phyloP scores from a whole-genome alignment of 169 alveolate species.

The Eimeria acervulina region DNA sequence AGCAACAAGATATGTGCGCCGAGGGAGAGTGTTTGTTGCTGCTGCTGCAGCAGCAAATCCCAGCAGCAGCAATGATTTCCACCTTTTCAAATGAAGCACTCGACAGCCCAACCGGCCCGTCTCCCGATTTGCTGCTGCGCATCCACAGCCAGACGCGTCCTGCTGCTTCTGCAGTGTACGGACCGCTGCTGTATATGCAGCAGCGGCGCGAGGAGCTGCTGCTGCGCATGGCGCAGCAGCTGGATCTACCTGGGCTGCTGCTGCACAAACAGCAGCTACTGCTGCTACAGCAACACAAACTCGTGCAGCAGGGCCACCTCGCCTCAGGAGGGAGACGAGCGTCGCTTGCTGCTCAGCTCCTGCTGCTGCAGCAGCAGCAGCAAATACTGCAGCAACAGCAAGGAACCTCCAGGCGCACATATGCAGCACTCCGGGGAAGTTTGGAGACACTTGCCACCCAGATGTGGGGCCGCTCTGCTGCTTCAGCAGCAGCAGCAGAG shows the following conservation, averaged over 20 bases:
- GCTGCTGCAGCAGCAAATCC: conserved; percentile 62
- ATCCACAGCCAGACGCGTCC: neutral
- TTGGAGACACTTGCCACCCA: conserved; percentile 15
- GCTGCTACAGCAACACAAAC: conserved; percentile 51
- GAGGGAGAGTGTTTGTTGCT: conserved; percentile 59
- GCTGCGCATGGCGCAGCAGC: conserved; percentile 61
- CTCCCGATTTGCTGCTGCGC: conserved; percentile 65
- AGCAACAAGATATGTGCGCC: conserved; percentile 7
- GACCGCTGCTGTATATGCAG: conserved; percentile 56
- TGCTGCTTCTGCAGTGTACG: conserved; percentile 61
- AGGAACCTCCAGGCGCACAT: conserved; percentile 6
- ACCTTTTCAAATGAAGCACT: conserved; percentile 21
- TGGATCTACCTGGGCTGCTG: conserved; percentile 30
- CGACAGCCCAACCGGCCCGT: conserved; percentile 31
- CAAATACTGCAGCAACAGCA: conserved; percentile 46
- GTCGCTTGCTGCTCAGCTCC: neutral
- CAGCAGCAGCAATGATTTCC: conserved; percentile 42
- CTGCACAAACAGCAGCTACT: conserved; percentile 63
- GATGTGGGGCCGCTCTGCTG: conserved; percentile 45
- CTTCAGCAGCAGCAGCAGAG: conserved; percentile 20
- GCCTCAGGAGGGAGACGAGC: neutral
- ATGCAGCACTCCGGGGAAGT: conserved; percentile 5
- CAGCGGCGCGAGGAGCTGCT: conserved; percentile 64
- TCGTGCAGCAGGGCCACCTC: conserved; percentile 24
- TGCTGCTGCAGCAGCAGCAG: conserved; percentile 58